Conservation (phyloP, 305 asterid genomes). For the Rubia tinctorum region DNA sequence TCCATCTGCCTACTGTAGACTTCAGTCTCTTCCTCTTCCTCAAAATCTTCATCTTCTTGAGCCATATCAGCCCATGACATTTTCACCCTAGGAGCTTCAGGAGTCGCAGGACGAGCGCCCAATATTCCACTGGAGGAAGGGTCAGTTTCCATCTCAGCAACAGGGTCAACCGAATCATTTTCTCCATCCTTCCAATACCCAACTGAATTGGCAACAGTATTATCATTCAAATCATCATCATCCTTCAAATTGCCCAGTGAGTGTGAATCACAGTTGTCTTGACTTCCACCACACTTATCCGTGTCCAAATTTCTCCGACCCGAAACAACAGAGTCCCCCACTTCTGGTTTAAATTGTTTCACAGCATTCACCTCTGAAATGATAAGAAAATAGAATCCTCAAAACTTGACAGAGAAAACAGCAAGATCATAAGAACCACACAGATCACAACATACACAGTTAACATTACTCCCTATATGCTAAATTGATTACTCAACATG, state of each 20-base stretch:
- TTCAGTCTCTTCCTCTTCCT: constrained; percentile 53
- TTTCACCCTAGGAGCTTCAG: constrained; percentile 39
- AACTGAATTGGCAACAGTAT: constrained; percentile 51
- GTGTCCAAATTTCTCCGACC: constrained; percentile 24
- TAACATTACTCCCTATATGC: no score
- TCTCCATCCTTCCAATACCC: constrained; percentile 73
- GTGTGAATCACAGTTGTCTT: constrained; percentile 36
- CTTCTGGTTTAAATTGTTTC: constrained; percentile 23
- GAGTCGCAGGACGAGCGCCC: constrained; percentile 27
- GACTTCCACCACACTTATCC: constrained; percentile 33
- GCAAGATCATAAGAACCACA: not conserved
- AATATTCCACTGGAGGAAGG: constrained; percentile 33
- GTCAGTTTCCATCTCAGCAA: constrained; percentile 29
- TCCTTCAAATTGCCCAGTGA: constrained; percentile 46
- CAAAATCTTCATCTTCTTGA: constrained; percentile 70
- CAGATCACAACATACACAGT: not conserved
- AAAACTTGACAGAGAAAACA: constrained; percentile 8
- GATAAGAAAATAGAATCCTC: constrained; percentile 12
- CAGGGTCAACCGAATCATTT: constrained; percentile 33
- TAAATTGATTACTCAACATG: not conserved
- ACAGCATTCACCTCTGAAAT: constrained; percentile 24
- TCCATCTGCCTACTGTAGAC: constrained; percentile 23
- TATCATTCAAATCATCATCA: constrained; percentile 32
- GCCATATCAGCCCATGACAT: constrained; percentile 99
- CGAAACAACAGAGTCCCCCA: constrained; percentile 27